These are phyloP conservation scores for Tephrocybe sp. DNA, from an alignment of 768 basidiomycete genomes.

Conservation along the genomic window DNA sequence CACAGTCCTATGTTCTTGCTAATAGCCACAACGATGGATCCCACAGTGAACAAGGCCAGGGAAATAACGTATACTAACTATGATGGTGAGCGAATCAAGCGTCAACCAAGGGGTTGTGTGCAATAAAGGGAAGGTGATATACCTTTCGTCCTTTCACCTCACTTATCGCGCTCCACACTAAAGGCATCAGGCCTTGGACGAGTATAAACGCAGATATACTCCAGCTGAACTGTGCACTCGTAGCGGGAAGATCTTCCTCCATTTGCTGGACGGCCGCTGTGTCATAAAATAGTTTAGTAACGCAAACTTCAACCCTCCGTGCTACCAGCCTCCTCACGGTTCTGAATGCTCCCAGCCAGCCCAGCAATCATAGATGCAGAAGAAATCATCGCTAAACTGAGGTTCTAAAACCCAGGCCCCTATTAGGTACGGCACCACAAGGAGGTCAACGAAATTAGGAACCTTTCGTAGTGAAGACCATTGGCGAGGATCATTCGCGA, in stretches of 20 bases:
- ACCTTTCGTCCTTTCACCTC: slow-evolving; percentile 80
- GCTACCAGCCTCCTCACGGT: slow-evolving; percentile 41
- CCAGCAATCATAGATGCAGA: slow-evolving; percentile 59
- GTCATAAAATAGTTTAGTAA: neutral
- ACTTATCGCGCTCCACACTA: slow-evolving; percentile 68
- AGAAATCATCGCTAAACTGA: slow-evolving; percentile 46
- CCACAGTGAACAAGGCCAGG: slow-evolving; percentile 51
- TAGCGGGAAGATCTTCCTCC: slow-evolving; percentile 58
- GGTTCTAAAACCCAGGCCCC: slow-evolving; percentile 29
- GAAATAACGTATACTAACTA: slow-evolving; percentile 57
- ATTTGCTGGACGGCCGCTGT: slow-evolving; percentile 66
- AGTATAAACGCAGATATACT: slow-evolving; percentile 73
- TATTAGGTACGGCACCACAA: neutral
- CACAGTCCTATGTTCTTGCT: slow-evolving; percentile 51
- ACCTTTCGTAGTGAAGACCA: slow-evolving; percentile 63
- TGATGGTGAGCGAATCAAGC: neutral
- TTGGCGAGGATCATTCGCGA: slow-evolving; percentile 59
- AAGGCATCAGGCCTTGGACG: slow-evolving; percentile 66
- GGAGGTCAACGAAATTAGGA: neutral
- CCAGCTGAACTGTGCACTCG: slow-evolving; percentile 60
- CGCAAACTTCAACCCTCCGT: neutral
- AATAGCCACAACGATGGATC: slow-evolving; percentile 55
- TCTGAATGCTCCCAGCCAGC: slow-evolving; percentile 59
- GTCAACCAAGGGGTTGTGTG: neutral
- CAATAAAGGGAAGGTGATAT: slow-evolving; percentile 1